phyloP scores from a whole-genome alignment of 345 rosid species.

The Chamaenerion angustifolium region DNA sequence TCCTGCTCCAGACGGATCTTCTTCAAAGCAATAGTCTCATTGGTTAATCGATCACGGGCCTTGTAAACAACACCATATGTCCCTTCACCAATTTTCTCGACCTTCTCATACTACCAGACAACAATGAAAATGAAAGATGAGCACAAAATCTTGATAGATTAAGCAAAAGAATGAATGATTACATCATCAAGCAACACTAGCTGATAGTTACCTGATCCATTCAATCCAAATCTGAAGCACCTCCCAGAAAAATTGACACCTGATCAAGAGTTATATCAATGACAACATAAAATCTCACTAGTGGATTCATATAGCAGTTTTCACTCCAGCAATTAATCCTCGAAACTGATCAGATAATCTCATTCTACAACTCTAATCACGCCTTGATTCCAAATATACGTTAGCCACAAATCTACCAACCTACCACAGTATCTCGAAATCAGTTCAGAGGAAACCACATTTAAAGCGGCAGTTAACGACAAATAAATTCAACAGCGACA shows the following conservation, averaged over 20 bases:
- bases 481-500: not conserved
- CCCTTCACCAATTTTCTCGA: conserved; percentile 95
- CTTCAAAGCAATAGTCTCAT: conserved; percentile 83
- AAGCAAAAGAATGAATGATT: too few relatives aligned
- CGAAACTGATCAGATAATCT: too few relatives aligned
- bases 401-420: not conserved
- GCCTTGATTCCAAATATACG: not conserved
- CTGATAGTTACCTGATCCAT: too few relatives aligned
- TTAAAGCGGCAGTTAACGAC: not conserved
- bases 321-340: too few relatives aligned
- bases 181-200: too few relatives aligned
- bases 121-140: conserved; percentile 2
- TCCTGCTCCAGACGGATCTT: conserved; percentile 87
- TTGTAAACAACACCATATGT: conserved; percentile 89
- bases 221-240: too few relatives aligned
- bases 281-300: too few relatives aligned
- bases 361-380: too few relatives aligned
- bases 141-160: not conserved
- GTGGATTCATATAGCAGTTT: too few relatives aligned
- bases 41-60: conserved; percentile 68
- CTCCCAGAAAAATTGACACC: too few relatives aligned
- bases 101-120: conserved; percentile 63
- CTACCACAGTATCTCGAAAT: not conserved
- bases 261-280: too few relatives aligned
- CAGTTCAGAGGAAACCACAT: too few relatives aligned